Base-by-base conservation (phyloP, 1,139 yeast genomes). In the Yamadazyma dendronema region DNA sequence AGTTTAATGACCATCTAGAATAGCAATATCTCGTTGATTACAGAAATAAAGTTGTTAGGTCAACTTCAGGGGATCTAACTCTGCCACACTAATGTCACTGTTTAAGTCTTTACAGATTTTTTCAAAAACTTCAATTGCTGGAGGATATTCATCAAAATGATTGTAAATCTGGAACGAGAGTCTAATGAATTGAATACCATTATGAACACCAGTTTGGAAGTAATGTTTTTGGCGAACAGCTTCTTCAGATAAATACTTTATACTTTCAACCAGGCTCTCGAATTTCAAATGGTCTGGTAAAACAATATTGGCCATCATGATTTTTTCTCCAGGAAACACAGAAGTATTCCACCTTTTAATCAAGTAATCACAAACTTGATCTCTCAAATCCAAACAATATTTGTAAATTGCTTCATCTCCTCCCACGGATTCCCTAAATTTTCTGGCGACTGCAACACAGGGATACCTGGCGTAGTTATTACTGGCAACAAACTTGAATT, bases 151-250 rank as follows among this genome's bases (percentile, higher is more conserved):
- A 7, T 59, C 60, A 23, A 74, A 48, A 29, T 78, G 83, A 44
- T 78, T 74, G 53, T 79, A 82, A 7, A 79, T 57, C 49, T 81
- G 85, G 30, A 79, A 79, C 30, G 82, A 74, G 43, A 79, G 73
- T 42, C 90, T 68, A 15, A 71, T 64, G 49, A 67, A 72, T 27
- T 73, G 39, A 28, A 59, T 56, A 2, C 65, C 74, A 30, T 69
- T 62, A 49, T 74, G 79, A 17, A 55, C 51, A 4, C 53, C 56
- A 19, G 71, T 45, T 9, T 79, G 84, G 17, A 77, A 67, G 48
- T 62, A 75, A 19, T n/a, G 34, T 24, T 4, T 38, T 33, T 10
- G 29, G 12, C 6, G 12, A 9, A 11, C 26, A 6, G 36, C 30
- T 12, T 10, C 10, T 10, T 12, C n/a, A 13, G 11, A 2, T 9